phyloP scores from a whole-genome alignment of 192 early-diverging fungal species.

The Coemansia sp. region DNA sequence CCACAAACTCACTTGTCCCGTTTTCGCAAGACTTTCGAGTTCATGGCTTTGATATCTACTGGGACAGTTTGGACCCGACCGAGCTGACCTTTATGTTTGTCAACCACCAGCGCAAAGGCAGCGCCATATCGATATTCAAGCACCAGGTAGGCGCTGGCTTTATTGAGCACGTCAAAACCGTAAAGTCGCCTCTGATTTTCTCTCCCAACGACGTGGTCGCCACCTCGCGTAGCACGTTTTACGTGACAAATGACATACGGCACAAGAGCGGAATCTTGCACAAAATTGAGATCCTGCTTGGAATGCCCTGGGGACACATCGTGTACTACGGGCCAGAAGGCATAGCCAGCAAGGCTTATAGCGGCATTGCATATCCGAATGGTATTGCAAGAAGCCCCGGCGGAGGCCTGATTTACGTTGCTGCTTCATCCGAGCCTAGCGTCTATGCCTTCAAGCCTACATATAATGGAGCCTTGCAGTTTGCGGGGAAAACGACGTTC shows the following conservation, averaged over 20 bases:
- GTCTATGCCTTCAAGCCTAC: conserved; percentile 23
- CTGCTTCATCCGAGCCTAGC: conserved; percentile 44
- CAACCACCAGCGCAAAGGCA: conserved; percentile 58
- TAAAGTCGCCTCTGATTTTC: conserved; percentile 53
- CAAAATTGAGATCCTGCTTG: conserved; percentile 46
- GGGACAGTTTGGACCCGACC: conserved; percentile 36
- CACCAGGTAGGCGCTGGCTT: conserved; percentile 46
- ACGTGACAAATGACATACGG: conserved; percentile 58
- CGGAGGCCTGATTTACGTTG: conserved; percentile 32
- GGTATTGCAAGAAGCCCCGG: conserved; percentile 38
- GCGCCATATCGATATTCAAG: conserved; percentile 57
- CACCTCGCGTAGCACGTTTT: conserved; percentile 54
- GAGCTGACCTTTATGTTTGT: conserved; percentile 58
- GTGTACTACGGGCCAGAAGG: conserved; percentile 31
- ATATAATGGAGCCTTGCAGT: conserved; percentile 21
- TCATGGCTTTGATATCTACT: conserved; percentile 59
- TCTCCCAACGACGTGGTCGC: conserved; percentile 62
- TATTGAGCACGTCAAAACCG: conserved; percentile 53
- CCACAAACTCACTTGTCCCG: conserved; percentile 27
- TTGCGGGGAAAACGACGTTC: conserved; percentile 30
- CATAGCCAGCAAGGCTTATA: conserved; percentile 21
- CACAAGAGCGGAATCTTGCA: conserved; percentile 24
- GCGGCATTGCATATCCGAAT: conserved; percentile 39
- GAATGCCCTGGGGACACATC: conserved; percentile 50
- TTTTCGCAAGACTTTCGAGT: conserved; percentile 43